Base-by-base conservation (phyloP, 2,329 filamentous ascomycete species). In the Sphaerulina musiva region DNA sequence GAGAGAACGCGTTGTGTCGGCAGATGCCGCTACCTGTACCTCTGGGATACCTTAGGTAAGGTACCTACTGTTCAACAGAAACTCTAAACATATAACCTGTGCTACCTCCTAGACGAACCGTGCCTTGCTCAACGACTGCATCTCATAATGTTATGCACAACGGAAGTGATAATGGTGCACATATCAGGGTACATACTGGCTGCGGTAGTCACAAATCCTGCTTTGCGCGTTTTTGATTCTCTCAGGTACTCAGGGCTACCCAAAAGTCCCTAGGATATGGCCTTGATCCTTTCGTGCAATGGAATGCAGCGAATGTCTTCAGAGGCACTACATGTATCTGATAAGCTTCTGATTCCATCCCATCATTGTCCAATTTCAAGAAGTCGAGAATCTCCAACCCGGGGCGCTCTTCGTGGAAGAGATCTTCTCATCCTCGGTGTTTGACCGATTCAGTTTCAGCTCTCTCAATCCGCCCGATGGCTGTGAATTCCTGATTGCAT, bases 401-500 rank as follows among this genome's bases (percentile, higher is more conserved):
- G 34, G 4, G 8, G 12, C 34, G 12, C 34, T 38, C 34, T n/a
- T 38, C 34, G 34, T 38, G 10, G 34, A 38, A 6, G 34, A 11
- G 3, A 38, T 51, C 31, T 43, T 44, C 41, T 51, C 48, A n/a
- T 51, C 48, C 5, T 41, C 48, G 12, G 48, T 51, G 14, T 45
- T 51, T 8, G 48, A 51, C 4, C 48, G 48, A 36, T 51, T 51
- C 3, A 51, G 29, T 41, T 45, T 51, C 40, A 51, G 14, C 41
- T 51, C 48, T 17, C 48, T 29, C n/a, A 51, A 20, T 14, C 48
- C 48, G 2, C 48, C 48, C 1, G 48, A 51, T n/a, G 48, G 48
- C 40, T 43, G 41, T 31, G 48, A 51, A 40, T 51, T 51, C 7
- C 48, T 44, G 31, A 51, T 51, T 17, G 48, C 48, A 45, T 51